phyloP scores from a whole-genome alignment of 139 green algal genomes.

The Nannochloris sp. region DNA sequence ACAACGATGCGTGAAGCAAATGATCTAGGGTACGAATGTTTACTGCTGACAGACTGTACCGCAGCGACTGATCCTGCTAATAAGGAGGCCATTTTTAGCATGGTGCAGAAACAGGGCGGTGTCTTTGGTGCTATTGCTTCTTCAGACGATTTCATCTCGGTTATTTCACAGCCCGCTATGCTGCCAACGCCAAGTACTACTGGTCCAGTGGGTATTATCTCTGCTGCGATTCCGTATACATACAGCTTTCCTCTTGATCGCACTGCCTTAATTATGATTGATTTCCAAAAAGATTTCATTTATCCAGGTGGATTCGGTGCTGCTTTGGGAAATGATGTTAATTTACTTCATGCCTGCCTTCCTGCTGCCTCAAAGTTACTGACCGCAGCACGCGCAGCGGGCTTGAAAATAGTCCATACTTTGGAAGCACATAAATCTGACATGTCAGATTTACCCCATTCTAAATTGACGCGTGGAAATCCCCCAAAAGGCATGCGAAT shows the following conservation, averaged over 20 bases:
- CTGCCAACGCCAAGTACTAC: not conserved
- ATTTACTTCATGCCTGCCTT: slow-evolving; percentile 27
- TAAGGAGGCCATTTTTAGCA: slow-evolving; percentile 44
- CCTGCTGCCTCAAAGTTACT: slow-evolving; percentile 28
- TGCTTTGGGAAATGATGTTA: slow-evolving; percentile 52
- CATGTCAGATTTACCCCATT: slow-evolving; percentile 33
- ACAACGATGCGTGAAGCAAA: slow-evolving; percentile 71
- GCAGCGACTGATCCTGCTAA: slow-evolving; percentile 47
- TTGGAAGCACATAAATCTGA: slow-evolving; percentile 56
- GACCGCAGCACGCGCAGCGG: slow-evolving; percentile 25
- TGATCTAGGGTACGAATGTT: slow-evolving; percentile 59
- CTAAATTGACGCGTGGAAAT: slow-evolving; percentile 39
- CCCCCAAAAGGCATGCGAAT: slow-evolving; percentile 39
- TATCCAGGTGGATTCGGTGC: slow-evolving; percentile 49
- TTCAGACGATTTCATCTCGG: slow-evolving; percentile 8
- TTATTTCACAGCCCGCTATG: not conserved
- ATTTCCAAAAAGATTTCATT: slow-evolving; percentile 65
- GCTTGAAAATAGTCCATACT: slow-evolving; percentile 53
- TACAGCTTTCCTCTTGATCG: slow-evolving; percentile 23
- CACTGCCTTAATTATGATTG: slow-evolving; percentile 57
- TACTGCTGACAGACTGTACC: slow-evolving; percentile 55
- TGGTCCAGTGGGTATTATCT: not conserved
- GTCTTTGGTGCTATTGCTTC: slow-evolving; percentile 44
- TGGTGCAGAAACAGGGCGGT: slow-evolving; percentile 57
- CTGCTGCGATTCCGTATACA: slow-evolving; percentile 11